Base-by-base conservation (phyloP, 345 rosid genomes). In the Moringa oleifera region DNA sequence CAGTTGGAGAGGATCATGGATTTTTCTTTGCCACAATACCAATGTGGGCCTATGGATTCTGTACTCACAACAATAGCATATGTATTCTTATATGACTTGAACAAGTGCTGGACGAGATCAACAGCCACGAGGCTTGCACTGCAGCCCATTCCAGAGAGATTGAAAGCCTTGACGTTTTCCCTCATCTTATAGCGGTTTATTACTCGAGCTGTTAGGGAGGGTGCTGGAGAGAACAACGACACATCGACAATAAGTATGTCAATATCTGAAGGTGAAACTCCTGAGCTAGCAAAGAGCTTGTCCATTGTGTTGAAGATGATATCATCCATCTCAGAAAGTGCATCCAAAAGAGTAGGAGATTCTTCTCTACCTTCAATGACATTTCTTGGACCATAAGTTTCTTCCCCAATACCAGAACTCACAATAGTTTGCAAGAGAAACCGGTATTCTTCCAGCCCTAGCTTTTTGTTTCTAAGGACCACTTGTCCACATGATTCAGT, bases 1-100 rank as follows among this genome's bases (percentile, higher is more conserved):
- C 86, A 82, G 63, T 90, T 88, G 0, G 95, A 79, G 18, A 87
- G 73, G 55, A 87, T 79, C 97, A 90, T 90, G 0, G 97, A 90
- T 37, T 78, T 75, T 61, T 87, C 86, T 41, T 69, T 81, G 36
- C 92, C 97, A 7, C 64, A 54, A 57, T 90, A 90, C 90, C 97
- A 90, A 25, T 87, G 73, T 0, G 85, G 73, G 25, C 85, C 84
- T 8, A 90, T 64, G 6, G 84, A 79, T 66, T 90, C 97, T 2
- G 92, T 74, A 54, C 90, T 90, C 23, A 85, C 89, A 18, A 90
- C 81, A 19, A 90, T 52, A 11, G 92, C 95, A 23, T 64, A 46
- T 24, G 72, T 49, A 58, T 87, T 81, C 55, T 66, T 77, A 59
- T 73, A 70, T 0, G 75, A 59, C 72, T 76, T 84, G 77, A 90